These are phyloP conservation scores for Entomortierella beljakovae DNA, from an alignment of 192 early-diverging fungal species.

Conservation along the genomic window DNA sequence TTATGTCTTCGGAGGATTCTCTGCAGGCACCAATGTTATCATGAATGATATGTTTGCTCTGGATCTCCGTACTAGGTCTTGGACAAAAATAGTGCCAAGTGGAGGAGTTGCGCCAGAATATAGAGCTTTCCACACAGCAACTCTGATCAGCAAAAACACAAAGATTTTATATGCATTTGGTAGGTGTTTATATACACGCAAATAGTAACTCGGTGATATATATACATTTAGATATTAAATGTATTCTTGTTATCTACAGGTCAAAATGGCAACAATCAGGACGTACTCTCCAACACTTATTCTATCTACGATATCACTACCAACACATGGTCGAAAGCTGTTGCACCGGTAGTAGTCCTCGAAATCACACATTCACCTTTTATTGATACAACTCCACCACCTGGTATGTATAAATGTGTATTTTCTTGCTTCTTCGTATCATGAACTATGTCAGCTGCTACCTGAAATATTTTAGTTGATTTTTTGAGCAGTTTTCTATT, in stretches of 20 bases:
- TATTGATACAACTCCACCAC: too few species aligned
- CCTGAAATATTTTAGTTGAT: too few species aligned
- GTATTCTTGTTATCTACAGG: neutral
- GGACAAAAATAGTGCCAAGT: conserved; percentile 24
- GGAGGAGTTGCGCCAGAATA: conserved; percentile 6
- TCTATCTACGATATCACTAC: too few species aligned
- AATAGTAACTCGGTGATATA: too few species aligned
- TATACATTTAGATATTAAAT: neutral
- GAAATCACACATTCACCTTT: too few species aligned
- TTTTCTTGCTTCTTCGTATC: too few species aligned
- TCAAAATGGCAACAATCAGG: too few species aligned
- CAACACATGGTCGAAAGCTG: too few species aligned
- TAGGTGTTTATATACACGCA: neutral
- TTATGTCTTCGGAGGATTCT: conserved; percentile 32
- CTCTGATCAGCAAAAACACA: conserved; percentile 9
- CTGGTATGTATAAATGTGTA: too few species aligned
- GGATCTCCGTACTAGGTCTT: conserved; percentile 8
- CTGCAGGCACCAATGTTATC: neutral
- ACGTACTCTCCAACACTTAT: too few species aligned
- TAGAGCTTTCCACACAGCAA: conserved; percentile 39
- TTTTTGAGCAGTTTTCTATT: neutral
- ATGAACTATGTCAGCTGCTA: too few species aligned
- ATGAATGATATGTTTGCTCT: conserved; percentile 20
- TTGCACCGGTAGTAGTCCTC: too few species aligned
- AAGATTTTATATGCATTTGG: conserved; percentile 41